Conservation (phyloP, 352 stramenopile genomes). For the Globisporangium uncinulatum region DNA sequence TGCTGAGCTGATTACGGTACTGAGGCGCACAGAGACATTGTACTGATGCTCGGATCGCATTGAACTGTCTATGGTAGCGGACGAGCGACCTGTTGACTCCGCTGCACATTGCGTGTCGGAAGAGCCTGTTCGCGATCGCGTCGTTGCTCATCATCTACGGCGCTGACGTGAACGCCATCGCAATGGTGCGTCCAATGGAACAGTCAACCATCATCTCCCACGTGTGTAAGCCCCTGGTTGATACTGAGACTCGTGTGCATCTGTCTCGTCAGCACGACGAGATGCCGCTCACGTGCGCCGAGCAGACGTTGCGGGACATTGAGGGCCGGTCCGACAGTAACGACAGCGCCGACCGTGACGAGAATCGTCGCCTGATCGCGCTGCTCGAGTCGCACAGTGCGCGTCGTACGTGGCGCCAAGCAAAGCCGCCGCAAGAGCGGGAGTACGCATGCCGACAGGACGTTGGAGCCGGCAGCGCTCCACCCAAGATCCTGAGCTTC, state of each 20-base stretch:
- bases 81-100: slow-evolving; percentile 53
- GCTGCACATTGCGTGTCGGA: slow-evolving; percentile 57
- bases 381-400: slow-evolving; percentile 40
- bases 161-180: slow-evolving; percentile 70
- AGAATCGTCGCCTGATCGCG: slow-evolving; percentile 27
- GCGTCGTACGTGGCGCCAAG: slow-evolving; percentile 48
- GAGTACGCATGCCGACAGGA: neutral
- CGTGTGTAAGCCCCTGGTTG: too few relatives aligned
- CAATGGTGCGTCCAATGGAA: slow-evolving; percentile 19
- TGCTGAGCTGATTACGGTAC: neutral
- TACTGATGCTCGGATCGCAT: too few relatives aligned
- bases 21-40: too few relatives aligned
- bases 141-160: slow-evolving; percentile 66
- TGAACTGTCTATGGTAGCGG: slow-evolving; percentile 15
- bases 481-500: slow-evolving; percentile 23
- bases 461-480: neutral
- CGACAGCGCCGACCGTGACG: slow-evolving; percentile 6
- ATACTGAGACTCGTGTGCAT: neutral
- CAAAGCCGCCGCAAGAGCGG: neutral
- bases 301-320: slow-evolving; percentile 7
- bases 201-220: too few relatives aligned
- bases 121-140: slow-evolving; percentile 51
- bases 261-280: slow-evolving; percentile 37
- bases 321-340: neutral
- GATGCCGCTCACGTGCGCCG: slow-evolving; percentile 56